Percentiles rank a stretch among this genome's conserved stretches.
phyloP scores from a whole-genome alignment of 2,329 filamentous ascomycete species.

The Hypoxylon rubiginosum region DNA sequence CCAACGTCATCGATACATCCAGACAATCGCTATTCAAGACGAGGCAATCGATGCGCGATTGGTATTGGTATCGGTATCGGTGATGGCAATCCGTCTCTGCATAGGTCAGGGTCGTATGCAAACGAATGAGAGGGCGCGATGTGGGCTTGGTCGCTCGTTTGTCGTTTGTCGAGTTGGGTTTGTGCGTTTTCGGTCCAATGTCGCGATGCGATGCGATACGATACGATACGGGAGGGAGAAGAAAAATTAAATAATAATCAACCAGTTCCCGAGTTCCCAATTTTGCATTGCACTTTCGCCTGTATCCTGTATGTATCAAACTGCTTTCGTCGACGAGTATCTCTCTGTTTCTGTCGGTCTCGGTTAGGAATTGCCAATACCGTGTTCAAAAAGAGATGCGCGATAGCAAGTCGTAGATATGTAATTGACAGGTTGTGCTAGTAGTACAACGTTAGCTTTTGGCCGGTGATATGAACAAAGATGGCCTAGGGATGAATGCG shows the following conservation, averaged over 20 bases:
- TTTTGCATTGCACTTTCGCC: conserved; percentile 22
- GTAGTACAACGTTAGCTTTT: conserved; percentile 27
- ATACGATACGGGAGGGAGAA: conserved; percentile 4
- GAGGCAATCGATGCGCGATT: conserved; percentile 27
- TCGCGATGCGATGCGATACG: no score
- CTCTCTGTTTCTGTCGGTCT: neutral
- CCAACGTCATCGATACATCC: conserved; percentile 38
- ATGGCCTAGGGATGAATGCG: conserved; percentile 42
- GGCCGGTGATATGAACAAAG: conserved; percentile 37
- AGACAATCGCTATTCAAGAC: conserved; percentile 1
- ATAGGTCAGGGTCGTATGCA: conserved; percentile 20
- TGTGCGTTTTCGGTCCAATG: conserved; percentile 24
- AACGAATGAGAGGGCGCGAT: conserved; percentile 18
- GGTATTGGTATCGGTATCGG: conserved; percentile 3
- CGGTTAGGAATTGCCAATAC: conserved; percentile 12
- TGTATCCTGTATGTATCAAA: no score
- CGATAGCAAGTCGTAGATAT: conserved; percentile 4
- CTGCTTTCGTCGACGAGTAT: conserved; percentile 13
- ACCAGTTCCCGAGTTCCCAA: neutral
- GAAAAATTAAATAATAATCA: conserved; percentile 5
- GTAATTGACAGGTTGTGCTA: conserved; percentile 8
- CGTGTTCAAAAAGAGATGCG: conserved; percentile 19
- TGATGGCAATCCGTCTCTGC: conserved; percentile 3
- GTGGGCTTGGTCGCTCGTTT: conserved; percentile 14
- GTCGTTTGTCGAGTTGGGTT: conserved; percentile 29